These are phyloP conservation scores for Pythium monospermum DNA, from an alignment of 352 stramenopile species.

Conservation along the genomic window DNA sequence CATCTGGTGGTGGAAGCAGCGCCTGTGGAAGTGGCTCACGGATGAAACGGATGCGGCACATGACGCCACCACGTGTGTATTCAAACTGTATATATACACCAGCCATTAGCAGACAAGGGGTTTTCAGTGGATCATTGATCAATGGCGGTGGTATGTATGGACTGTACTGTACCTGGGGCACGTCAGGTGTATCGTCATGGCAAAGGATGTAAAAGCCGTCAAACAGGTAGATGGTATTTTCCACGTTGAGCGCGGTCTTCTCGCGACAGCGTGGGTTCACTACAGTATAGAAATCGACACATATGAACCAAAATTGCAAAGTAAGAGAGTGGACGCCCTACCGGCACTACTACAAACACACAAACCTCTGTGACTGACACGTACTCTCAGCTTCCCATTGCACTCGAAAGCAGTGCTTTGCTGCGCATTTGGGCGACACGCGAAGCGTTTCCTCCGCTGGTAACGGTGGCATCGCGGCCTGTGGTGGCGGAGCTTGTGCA, in stretches of 20 bases:
- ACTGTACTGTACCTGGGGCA: slow-evolving; percentile 44
- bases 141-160: neutral
- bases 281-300: slow-evolving; percentile 16
- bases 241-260: slow-evolving; percentile 70
- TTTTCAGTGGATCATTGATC: neutral
- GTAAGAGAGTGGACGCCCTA: too few relatives aligned
- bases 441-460: slow-evolving; percentile 44
- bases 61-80: slow-evolving; percentile 70
- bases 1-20: slow-evolving; percentile 21
- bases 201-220: slow-evolving; percentile 85
- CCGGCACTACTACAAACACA: too few relatives aligned
- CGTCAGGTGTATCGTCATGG: slow-evolving; percentile 43
- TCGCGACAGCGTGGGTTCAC: slow-evolving; percentile 69
- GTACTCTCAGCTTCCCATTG: slow-evolving; percentile 79
- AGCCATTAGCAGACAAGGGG: too few relatives aligned
- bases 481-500: neutral
- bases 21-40: slow-evolving; percentile 51
- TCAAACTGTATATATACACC: slow-evolving; percentile 65
- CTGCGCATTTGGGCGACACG: slow-evolving; percentile 59
- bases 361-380: too few relatives aligned
- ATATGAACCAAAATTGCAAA: neutral
- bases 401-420: slow-evolving; percentile 60
- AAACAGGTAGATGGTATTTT: slow-evolving; percentile 67
- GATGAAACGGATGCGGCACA: slow-evolving; percentile 74
- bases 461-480: neutral